Base-by-base conservation (phyloP, 306 rosid species). In the Oxytropis ochrocephala region DNA sequence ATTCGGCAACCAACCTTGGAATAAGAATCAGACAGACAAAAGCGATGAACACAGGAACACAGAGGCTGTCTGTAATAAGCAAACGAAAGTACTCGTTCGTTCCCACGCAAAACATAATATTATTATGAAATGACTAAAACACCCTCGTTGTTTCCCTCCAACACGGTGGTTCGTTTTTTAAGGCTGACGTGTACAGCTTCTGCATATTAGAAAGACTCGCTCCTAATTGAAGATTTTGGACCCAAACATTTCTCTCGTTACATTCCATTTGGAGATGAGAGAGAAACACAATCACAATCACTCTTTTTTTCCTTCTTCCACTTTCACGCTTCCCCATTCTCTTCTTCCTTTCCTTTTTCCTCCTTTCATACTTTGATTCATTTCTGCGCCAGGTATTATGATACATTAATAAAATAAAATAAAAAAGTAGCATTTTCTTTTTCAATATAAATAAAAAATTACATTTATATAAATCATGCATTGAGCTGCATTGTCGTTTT, bases 201-300 rank as follows among this genome's bases (percentile, higher is more conserved):
- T 18, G 73, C 80, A 76, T 27, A 72, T 77, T 75, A 77, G 85
- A 41, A 85, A 79, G 87, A 76, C 88, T 77, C 94, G 91, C 64
- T 82, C 85, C 43, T 38, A 33, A 13, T 56, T 58, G 0, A 6
- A 14, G 24, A 48, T 24, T 48, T 50, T 57, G 46, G 56, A 41
- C 71, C 69, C 65, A 72, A 73, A 70, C 83, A 71, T 64, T 79
- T 74, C 81, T 85, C 85, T 36, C 78, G 44, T 76, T 76, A 49
- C 82, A 74, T 78, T 77, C 81, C 80, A 73, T 82, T 68, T 74
- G 70, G 47, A 74, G 72, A 70, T 51, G 76, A 67, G 12, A 77
- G 79, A 74, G 72, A 77, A 69, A 69, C 60, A 36, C 61, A 75
- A 27, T 49, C 29, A 9, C 21, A 7, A 30, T 58, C 18, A 46